These are phyloP conservation scores for Cetraspora pellucida DNA, from an alignment of 192 early-diverging fungal genomes.

Conservation along the genomic window DNA sequence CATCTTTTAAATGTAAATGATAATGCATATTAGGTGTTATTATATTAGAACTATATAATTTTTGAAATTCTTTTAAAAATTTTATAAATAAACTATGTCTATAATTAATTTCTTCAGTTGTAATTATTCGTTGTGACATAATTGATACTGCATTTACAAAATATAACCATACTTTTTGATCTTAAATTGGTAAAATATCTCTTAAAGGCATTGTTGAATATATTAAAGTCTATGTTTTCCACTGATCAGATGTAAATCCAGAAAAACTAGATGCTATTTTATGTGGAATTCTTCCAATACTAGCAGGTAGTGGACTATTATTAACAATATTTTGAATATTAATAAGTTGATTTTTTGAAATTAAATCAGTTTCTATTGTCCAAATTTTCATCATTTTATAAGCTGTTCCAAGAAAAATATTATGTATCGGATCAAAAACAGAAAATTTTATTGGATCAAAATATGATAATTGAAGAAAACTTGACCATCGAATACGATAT, in stretches of 20 bases:
- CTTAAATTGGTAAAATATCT: not conserved
- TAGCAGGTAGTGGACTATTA: not conserved
- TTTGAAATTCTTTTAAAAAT: not conserved
- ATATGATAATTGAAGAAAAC: not conserved
- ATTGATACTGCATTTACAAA: not conserved
- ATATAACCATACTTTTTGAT: not conserved
- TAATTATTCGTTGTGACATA: not conserved
- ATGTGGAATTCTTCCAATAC: not conserved
- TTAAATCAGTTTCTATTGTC: not conserved
- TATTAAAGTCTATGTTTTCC: not conserved
- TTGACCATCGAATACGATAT: not conserved
- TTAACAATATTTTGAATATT: not conserved
- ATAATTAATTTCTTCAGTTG: not conserved
- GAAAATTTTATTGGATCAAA: not conserved
- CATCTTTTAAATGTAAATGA: slow-evolving; percentile 6
- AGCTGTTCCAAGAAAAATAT: not conserved
- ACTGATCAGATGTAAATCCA: not conserved
- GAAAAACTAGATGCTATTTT: not conserved
- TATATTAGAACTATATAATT: not conserved
- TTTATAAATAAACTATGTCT: not conserved
- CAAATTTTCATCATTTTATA: not conserved
- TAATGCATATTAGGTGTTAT: not conserved
- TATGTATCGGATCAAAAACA: not conserved
- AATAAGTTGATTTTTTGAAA: not conserved
- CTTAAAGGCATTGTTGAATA: not conserved